A percentile compares a stretch with the other conserved stretches of the same genome.
phyloP scores from a whole-genome alignment of 495 filamentous ascomycete genomes.

The Aspergillus cristatus region DNA sequence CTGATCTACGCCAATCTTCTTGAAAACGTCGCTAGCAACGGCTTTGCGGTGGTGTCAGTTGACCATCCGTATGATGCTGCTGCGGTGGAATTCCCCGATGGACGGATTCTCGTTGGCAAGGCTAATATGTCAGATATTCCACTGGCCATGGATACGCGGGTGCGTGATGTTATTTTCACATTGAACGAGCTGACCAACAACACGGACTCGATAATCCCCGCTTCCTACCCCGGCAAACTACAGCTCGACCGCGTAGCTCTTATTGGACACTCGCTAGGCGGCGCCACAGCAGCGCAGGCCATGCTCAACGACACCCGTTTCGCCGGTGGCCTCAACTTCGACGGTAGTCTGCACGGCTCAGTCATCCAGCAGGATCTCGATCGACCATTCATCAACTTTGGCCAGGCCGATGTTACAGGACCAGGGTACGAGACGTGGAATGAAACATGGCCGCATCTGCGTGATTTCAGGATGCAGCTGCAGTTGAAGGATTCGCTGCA shows the following conservation, averaged over 20 bases:
- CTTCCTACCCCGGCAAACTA: slow-evolving; percentile 3
- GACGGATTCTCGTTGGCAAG: slow-evolving; percentile 10
- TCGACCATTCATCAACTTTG: slow-evolving; percentile 24
- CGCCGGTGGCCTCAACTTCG: slow-evolving; percentile 37
- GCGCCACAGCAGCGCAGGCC: slow-evolving; percentile 36
- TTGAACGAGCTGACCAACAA: slow-evolving; percentile 21
- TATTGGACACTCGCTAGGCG: slow-evolving; percentile 48
- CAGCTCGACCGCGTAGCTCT: slow-evolving; percentile 22
- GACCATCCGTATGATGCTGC: slow-evolving; percentile 41
- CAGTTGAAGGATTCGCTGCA: slow-evolving; percentile 14
- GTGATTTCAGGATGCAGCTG: slow-evolving; percentile 19
- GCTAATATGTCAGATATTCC: slow-evolving; percentile 8
- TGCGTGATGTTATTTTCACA: slow-evolving; percentile 25
- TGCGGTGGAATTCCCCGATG: slow-evolving; percentile 42
- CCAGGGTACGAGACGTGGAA: slow-evolving; percentile 15
- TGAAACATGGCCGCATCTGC: slow-evolving; percentile 14
- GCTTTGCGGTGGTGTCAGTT: slow-evolving; percentile 36
- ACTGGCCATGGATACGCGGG: slow-evolving; percentile 16
- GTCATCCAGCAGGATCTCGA: slow-evolving; percentile 14
- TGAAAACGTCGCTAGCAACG: slow-evolving; percentile 35
- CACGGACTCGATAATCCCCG: neutral
- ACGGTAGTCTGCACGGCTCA: slow-evolving; percentile 31
- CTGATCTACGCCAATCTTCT: slow-evolving; percentile 28
- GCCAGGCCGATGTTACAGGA: neutral
- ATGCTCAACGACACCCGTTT: slow-evolving; percentile 31